Conservation (phyloP, 306 rosid species). For the Ammopiptanthus mongolicus region DNA sequence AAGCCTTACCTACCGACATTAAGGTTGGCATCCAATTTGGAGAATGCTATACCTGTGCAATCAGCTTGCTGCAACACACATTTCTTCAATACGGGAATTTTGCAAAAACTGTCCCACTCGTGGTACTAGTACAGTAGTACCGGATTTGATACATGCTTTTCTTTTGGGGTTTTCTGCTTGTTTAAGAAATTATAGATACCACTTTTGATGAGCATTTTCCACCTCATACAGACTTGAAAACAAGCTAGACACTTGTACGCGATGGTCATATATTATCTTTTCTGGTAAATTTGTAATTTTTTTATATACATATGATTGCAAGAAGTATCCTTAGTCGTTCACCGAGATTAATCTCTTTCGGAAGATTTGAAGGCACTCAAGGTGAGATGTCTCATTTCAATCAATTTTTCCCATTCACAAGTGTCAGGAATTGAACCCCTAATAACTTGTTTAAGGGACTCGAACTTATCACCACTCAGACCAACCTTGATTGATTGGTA, state of each 20-base stretch:
- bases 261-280: neutral
- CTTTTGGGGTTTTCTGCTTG: neutral
- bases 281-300: no score
- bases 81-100: neutral
- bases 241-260: neutral
- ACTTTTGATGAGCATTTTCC: neutral
- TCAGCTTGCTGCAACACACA: neutral
- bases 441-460: no score
- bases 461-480: no score
- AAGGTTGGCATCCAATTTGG: slow-evolving; percentile 24
- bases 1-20: slow-evolving; percentile 23
- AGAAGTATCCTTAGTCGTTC: no score
- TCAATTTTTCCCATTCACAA: no score
- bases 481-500: no score
- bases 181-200: neutral
- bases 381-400: no score
- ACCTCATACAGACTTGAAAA: neutral
- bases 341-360: no score
- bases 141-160: neutral
- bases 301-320: no score
- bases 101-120: neutral
- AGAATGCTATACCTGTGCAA: neutral
- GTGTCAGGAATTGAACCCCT: no score
- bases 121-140: neutral
- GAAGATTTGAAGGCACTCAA: no score